Base-by-base conservation (phyloP, 2,329 filamentous ascomycete genomes). In the Ophiostoma ulmi region DNA sequence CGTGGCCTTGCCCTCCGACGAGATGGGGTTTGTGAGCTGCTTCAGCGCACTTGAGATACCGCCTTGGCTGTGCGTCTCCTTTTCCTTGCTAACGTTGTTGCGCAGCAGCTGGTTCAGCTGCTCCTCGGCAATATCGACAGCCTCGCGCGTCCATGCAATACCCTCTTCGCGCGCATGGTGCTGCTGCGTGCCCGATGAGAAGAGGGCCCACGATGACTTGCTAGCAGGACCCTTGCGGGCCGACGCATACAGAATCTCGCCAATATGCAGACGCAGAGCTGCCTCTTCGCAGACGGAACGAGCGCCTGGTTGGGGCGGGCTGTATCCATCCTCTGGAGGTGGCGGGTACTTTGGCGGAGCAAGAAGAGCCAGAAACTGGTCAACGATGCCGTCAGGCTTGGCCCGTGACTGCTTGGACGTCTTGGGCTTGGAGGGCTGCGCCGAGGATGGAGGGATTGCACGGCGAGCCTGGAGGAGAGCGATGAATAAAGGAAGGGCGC, bases 131-230 rank as follows among this genome's bases (percentile, higher is more conserved):
- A 91, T 81, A 74, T 94, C 90, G 41, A 97, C 92, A 36, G 91
- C 93, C 73, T 97, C 92, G 70, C 93, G 87, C 0, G 94, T 97
- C 94, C 94, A 98, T 6, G 89, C 88, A 1, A 97, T 83, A 0
- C 93, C 94, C 72, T 91, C 89, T 67, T 92, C 88, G 68, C 83
- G 82, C 22, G 78, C 79, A 8, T 61, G 61, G 73, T 64, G 55
- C 77, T 85, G 77, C 39, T 76, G 79, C 74, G 83, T 86, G 41
- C 44, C 39, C 6, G 70, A 87, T 83, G 88, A 73, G 63, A 65
- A 65, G 7, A 65, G 17, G 5, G 63, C 68, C 91, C 17, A 55
- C 88, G 68, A 82, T 81, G 35, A 78, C 78, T 17, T 36, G 10
- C 41, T 55, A 1, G 61, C 36, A n/a, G 61, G 61, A 20, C 61